Conservation (phyloP, 2,329 filamentous ascomycete species). For the Aspergillus arachidicola region DNA sequence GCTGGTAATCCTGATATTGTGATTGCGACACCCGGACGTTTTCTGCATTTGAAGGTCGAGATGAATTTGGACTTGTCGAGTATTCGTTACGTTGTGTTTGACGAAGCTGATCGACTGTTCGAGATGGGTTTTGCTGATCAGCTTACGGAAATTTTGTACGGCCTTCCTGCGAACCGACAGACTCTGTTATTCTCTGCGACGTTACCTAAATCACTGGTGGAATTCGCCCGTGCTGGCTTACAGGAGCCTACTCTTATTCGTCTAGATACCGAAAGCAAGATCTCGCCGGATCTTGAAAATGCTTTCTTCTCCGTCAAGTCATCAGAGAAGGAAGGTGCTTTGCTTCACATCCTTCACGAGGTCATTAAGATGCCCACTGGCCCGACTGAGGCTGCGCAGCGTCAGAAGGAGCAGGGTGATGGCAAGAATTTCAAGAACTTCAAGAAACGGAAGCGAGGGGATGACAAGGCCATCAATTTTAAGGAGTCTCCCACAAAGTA, state of each 20-base stretch:
- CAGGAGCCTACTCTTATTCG: conserved; percentile 90
- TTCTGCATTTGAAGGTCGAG: conserved; percentile 94
- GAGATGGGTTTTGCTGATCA: conserved; percentile 98
- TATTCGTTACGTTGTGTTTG: conserved; percentile 92
- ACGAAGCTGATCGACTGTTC: conserved; percentile 94
- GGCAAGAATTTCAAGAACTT: conserved; percentile 42
- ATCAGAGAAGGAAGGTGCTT: conserved; percentile 87
- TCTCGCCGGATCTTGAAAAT: conserved; percentile 93
- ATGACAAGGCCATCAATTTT: conserved; percentile 53
- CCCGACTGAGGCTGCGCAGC: conserved; percentile 55
- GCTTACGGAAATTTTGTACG: conserved; percentile 87
- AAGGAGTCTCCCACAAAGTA: conserved; percentile 78
- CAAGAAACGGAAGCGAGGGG: conserved; percentile 53
- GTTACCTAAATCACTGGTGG: conserved; percentile 87
- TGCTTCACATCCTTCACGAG: conserved; percentile 86
- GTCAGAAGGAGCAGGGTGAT: conserved; percentile 50
- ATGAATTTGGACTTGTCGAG: conserved; percentile 92
- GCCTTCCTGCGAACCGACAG: conserved; percentile 80
- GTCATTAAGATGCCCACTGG: conserved; percentile 87
- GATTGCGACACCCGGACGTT: conserved; percentile 94
- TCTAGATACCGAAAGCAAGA: conserved; percentile 90
- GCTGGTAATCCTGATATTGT: conserved; percentile 94
- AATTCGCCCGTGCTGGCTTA: conserved; percentile 90
- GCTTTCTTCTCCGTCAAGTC: conserved; percentile 94
- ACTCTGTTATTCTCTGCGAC: conserved; percentile 95